Conservation (phyloP, 2,329 filamentous ascomycete genomes). For the Cadophora sp. region DNA sequence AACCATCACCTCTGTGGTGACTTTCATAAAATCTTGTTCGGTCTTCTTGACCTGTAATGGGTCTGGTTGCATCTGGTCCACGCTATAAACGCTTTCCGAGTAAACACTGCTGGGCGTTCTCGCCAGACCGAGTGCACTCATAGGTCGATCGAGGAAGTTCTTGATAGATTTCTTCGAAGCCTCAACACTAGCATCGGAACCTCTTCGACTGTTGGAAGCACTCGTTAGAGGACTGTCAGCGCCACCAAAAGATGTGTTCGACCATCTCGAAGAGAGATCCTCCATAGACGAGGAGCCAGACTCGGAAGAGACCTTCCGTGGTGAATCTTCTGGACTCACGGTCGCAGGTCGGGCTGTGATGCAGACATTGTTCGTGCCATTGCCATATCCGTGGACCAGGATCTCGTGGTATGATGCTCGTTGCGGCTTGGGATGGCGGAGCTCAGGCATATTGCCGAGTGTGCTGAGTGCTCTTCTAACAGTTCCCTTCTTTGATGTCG, state of each 20-base stretch:
- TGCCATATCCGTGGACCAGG: constrained; percentile 59
- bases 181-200: constrained; percentile 24
- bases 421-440: constrained; percentile 36
- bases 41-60: constrained; percentile 25
- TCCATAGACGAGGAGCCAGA: constrained; percentile 28
- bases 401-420: constrained; percentile 55
- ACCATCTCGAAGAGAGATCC: constrained; percentile 35
- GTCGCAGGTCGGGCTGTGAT: constrained; percentile 18
- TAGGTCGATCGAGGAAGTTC: constrained; percentile 31
- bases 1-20: constrained; percentile 31
- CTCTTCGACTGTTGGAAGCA: constrained; percentile 24
- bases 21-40: constrained; percentile 28
- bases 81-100: constrained; percentile 28
- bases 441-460: constrained; percentile 37
- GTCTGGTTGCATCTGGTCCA: constrained; percentile 25
- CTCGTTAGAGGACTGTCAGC: constrained; percentile 28
- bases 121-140: constrained; percentile 23
- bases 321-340: constrained; percentile 9
- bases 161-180: constrained; percentile 28
- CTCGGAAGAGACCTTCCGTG: constrained; percentile 26
- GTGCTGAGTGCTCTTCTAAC: constrained; percentile 44
- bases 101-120: constrained; percentile 31
- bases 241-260: constrained; percentile 29
- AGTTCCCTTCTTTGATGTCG: constrained; percentile 33
- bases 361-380: constrained; percentile 53